These are phyloP conservation scores for Protomyces arabidopsidicola DNA, from an alignment of 1,139 yeast species.

Conservation along the genomic window DNA sequence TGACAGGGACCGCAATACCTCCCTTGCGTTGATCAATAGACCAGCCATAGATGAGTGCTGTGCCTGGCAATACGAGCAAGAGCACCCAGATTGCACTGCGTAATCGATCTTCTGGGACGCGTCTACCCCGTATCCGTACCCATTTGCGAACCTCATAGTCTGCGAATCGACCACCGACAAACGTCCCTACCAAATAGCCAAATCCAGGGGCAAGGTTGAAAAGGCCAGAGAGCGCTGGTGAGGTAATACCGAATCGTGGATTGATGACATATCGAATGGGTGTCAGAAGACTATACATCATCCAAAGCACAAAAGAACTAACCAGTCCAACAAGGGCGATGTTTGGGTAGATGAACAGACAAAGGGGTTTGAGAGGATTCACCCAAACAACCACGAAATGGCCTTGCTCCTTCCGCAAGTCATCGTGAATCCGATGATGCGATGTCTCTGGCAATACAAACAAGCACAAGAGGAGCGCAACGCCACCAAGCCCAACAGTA, in stretches of 20 bases:
- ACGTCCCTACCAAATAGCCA: constrained; percentile 50
- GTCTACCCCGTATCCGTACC: constrained; percentile 44
- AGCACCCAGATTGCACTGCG: constrained; percentile 43
- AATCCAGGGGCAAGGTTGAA: constrained; percentile 54
- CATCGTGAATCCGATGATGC: constrained; percentile 31
- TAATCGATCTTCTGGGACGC: constrained; percentile 53
- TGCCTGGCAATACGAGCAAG: constrained; percentile 45
- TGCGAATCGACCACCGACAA: constrained; percentile 51
- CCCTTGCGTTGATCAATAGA: constrained; percentile 47
- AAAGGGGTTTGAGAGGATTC: constrained; percentile 47
- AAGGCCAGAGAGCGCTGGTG: constrained; percentile 49
- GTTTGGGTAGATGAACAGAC: constrained; percentile 45
- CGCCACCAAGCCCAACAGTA: constrained; percentile 45
- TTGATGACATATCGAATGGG: constrained; percentile 54
- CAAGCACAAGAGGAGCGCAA: constrained; percentile 38
- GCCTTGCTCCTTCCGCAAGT: constrained; percentile 18
- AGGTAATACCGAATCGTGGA: constrained; percentile 48
- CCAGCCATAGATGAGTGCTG: constrained; percentile 53
- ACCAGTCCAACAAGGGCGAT: constrained; percentile 47
- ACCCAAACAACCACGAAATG: constrained; percentile 44
- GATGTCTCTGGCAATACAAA: constrained; percentile 46
- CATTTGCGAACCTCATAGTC: constrained; percentile 47
- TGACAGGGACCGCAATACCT: constrained; percentile 53
- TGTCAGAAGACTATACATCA: constrained; percentile 51
- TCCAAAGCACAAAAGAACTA: constrained; percentile 44